Evolutionary conservation across 2,329 filamentous ascomycete genomes (phyloP).

Genomic region (Aspergillus amoenus): DNA sequence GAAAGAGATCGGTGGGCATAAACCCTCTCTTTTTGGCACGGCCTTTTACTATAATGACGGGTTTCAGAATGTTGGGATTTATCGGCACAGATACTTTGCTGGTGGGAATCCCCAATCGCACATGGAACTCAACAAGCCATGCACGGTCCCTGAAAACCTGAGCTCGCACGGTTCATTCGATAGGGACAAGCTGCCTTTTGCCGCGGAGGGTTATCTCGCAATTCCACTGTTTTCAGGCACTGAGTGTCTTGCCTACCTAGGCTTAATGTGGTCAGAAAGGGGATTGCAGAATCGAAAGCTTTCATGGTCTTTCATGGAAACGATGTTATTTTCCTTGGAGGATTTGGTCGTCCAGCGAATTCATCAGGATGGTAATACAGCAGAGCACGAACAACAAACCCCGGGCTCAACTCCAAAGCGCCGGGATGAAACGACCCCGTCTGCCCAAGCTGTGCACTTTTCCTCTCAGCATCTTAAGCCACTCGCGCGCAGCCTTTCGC

Average conservation of each 20-base stretch:
- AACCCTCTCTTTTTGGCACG: slow-evolving; percentile 63
- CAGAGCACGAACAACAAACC: slow-evolving; percentile 29
- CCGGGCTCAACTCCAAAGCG: slow-evolving; percentile 23
- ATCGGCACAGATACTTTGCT: slow-evolving; percentile 63
- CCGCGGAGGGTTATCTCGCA: slow-evolving; percentile 66
- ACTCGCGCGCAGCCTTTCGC: slow-evolving; percentile 70
- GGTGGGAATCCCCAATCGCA: slow-evolving; percentile 66
- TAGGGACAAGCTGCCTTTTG: slow-evolving; percentile 57
- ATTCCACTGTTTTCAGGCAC: slow-evolving; percentile 64
- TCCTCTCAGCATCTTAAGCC: slow-evolving; percentile 66
- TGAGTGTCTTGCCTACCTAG: slow-evolving; percentile 69
- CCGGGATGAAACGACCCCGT: slow-evolving; percentile 33
- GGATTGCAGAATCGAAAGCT: slow-evolving; percentile 57
- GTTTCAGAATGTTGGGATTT: slow-evolving; percentile 50
- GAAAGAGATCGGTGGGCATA: slow-evolving; percentile 60
- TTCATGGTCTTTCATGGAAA: slow-evolving; percentile 67
- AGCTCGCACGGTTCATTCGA: slow-evolving; percentile 62
- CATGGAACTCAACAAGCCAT: slow-evolving; percentile 71
- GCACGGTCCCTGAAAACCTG: slow-evolving; percentile 64
- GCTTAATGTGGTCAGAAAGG: slow-evolving; percentile 68
- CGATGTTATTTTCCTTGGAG: slow-evolving; percentile 67
- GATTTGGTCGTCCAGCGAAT: slow-evolving; percentile 63
- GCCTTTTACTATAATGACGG: slow-evolving; percentile 67
- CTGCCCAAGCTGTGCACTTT: slow-evolving; percentile 56
- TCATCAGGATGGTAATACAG: slow-evolving; percentile 53